Conservation (phyloP, 2,329 filamentous ascomycete genomes). For the Lasiodiplodia hormozganensis region DNA sequence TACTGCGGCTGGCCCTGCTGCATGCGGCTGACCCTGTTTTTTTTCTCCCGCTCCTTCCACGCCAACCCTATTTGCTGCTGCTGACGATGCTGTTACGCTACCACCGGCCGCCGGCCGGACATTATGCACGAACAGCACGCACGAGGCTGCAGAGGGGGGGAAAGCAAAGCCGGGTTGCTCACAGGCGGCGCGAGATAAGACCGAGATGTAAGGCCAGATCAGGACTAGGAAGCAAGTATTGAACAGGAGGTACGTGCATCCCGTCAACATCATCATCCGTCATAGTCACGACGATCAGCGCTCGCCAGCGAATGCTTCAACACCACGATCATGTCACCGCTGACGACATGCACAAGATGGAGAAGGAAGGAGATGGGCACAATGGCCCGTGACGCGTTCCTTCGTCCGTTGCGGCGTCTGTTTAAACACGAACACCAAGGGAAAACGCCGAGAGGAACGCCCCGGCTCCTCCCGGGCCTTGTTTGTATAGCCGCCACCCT, state of each 20-base stretch:
- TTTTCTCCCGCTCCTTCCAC: too few relatives aligned
- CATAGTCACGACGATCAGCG: not conserved
- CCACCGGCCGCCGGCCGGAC: too few relatives aligned
- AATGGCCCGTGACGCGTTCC: not conserved
- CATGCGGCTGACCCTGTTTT: too few relatives aligned
- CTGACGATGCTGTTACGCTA: too few relatives aligned
- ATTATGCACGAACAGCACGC: too few relatives aligned
- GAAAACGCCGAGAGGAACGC: not conserved
- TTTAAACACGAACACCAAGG: not conserved
- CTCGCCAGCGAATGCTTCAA: not conserved
- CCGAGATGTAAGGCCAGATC: too few relatives aligned
- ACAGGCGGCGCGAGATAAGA: too few relatives aligned
- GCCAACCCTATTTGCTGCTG: too few relatives aligned
- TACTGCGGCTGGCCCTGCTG: too few relatives aligned
- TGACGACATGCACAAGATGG: not conserved
- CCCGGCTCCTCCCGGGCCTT: not conserved
- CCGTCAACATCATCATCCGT: not conserved
- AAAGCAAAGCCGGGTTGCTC: too few relatives aligned
- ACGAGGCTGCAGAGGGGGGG: too few relatives aligned
- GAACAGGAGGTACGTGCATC: not conserved
- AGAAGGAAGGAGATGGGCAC: not conserved
- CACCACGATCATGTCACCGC: not conserved
- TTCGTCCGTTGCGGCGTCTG: not conserved
- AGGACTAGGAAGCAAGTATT: not conserved
- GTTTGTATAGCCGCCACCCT: not conserved